Evolutionary conservation across 2,329 filamentous ascomycete species (phyloP), one percentile per base, ranked within the genome.

Genomic region (Juglanconis juglandina): DNA sequence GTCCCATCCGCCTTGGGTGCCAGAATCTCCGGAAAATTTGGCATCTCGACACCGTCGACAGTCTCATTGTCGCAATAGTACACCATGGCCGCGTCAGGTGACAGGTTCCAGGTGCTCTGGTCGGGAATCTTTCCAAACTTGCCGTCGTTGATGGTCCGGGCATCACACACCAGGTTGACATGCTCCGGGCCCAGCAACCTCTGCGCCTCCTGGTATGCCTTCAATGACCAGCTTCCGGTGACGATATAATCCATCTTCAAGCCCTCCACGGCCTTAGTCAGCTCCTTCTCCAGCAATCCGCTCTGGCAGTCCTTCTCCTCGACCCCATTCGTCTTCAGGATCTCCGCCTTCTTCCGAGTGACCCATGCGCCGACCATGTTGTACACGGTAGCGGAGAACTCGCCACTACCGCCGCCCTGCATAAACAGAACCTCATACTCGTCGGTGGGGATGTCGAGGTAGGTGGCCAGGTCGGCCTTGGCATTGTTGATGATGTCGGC

Each of bases 21-120:
- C 32, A 96, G 80, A 7, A 75, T 73, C 64, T 87, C 77, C 32
- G 94, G 94, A 70, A 86, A 85, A n/a, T 68, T 75, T 5, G 89
- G 91, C 67, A 96, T 96, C 71, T 98, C 94, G 17, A 98, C 92
- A 39, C 93, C 93, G 69, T 96, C 92, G 5, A 96, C 91, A 0
- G 92, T 96, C 79, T 98, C 93, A 68, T 98, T 98, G 73, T 93
- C 90, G 73, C 94, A 96, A 73, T 87, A 93, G 76, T 97, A 98
- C 2, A 94, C 88, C 68, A 96, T 81, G 0, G 92, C 85, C 9
- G 88, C 79, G 42, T 85, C 79, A 66, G 85, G 79, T 46, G 86
- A 89, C 7, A 95, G 81, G 39, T 81, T 89, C 91, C 92, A 97
- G 24, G 83, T 83, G 64, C 83, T 85, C 74, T 93, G 87, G 9